These are phyloP conservation scores for Rhododendron ferrugineum DNA, from an alignment of 148 eudicot species.

Conservation along the genomic window DNA sequence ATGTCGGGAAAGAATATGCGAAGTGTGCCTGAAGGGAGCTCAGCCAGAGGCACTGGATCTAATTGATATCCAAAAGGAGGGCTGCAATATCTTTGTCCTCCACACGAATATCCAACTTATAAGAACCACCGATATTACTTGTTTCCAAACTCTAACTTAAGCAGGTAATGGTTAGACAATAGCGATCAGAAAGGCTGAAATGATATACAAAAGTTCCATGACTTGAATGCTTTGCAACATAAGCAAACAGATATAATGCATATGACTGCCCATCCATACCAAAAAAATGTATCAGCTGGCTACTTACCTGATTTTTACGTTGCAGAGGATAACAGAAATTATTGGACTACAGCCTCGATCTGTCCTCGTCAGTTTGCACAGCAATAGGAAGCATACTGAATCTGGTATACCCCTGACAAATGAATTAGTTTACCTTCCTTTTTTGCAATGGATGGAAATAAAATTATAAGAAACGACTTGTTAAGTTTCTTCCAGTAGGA, in stretches of 20 bases:
- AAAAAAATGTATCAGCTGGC: neutral
- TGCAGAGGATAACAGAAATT: neutral
- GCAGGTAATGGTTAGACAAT: neutral
- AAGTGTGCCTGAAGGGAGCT: neutral
- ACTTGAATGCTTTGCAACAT: neutral
- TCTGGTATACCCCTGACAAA: neutral
- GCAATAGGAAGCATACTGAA: neutral
- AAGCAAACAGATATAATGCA: neutral
- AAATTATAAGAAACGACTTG: neutral
- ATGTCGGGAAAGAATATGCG: neutral
- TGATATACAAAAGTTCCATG: neutral
- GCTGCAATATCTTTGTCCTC: neutral
- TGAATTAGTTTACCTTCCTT: neutral
- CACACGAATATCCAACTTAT: neutral
- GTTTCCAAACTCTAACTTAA: neutral
- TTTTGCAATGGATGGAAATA: neutral
- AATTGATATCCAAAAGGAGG: neutral
- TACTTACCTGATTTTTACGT: neutral
- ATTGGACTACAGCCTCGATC: neutral
- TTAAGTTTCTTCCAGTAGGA: neutral
- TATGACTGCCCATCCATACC: neutral
- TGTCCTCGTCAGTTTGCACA: neutral
- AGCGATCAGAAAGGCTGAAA: neutral
- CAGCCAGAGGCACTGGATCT: neutral
- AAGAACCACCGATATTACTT: neutral